A percentile compares a stretch with the other conserved stretches of the same genome.
These are phyloP conservation scores for Monarda citriodora DNA, from an alignment of 305 asterid genomes.

Conservation along the genomic window DNA sequence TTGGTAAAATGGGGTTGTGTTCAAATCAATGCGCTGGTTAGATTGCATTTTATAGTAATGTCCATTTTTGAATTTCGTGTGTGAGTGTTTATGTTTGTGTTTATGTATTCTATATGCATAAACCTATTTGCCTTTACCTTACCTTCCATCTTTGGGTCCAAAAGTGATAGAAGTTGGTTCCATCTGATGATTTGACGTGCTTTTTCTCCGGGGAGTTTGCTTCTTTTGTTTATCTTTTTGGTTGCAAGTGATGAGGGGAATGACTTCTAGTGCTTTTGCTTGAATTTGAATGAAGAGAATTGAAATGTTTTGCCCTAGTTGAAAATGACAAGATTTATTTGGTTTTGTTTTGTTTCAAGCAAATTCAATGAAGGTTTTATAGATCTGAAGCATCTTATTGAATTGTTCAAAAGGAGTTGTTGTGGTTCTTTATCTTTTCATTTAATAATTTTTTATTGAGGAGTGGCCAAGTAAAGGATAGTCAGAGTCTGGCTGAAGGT, in stretches of 20 bases:
- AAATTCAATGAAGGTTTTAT: conserved; percentile 4
- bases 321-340: conserved; percentile 5
- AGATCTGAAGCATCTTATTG: conserved; percentile 8
- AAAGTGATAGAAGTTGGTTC: conserved; percentile 13
- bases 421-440: conserved; percentile 13
- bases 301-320: neutral
- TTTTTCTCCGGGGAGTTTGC: neutral
- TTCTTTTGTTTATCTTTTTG: neutral
- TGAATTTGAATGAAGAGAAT: neutral
- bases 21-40: conserved; percentile 21
- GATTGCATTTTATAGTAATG: conserved; percentile 32
- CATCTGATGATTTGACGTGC: conserved; percentile 3
- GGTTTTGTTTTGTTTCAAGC: conserved; percentile 13
- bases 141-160: neutral
- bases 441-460: neutral
- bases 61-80: conserved; percentile 11
- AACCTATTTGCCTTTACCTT: neutral
- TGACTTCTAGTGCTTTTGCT: conserved; percentile 2
- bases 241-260: conserved; percentile 1
- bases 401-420: conserved; percentile 7
- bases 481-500: conserved; percentile 2
- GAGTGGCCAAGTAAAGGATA: neutral
- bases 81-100: neutral
- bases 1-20: conserved; percentile 23
- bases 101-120: conserved; percentile 1